These are phyloP conservation scores for Mycosphaerella arachidis DNA, from an alignment of 2,329 filamentous ascomycete species.

Conservation along the genomic window DNA sequence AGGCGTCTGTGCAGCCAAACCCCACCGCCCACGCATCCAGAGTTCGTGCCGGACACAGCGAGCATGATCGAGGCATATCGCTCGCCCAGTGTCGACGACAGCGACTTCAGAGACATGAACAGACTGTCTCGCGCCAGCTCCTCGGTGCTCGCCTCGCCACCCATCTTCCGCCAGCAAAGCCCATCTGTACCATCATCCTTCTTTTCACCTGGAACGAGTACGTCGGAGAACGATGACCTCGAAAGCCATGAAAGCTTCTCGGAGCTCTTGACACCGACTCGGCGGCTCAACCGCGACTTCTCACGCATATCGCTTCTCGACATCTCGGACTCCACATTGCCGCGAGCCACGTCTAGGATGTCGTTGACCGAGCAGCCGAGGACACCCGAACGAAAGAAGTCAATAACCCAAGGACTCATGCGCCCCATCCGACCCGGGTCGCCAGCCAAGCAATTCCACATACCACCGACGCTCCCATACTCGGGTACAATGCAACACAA, in stretches of 20 bases:
- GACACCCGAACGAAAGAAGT: conserved; percentile 7
- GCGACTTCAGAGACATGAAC: background rate
- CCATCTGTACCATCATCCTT: conserved; percentile 11
- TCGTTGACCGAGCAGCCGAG: background rate
- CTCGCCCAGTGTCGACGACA: background rate
- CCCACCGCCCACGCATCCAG: background rate
- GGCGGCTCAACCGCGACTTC: conserved; percentile 8
- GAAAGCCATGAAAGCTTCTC: conserved; percentile 30
- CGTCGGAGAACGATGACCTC: conserved; percentile 21
- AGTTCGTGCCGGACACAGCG: background rate
- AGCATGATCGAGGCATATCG: background rate
- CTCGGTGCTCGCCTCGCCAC: conserved; percentile 4
- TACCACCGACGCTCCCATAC: conserved; percentile 23
- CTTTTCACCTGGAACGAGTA: conserved; percentile 3
- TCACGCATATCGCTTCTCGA: conserved; percentile 4
- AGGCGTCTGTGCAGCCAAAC: conserved; percentile 6
- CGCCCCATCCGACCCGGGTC: conserved; percentile 24
- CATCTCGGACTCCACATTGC: background rate
- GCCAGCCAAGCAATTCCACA: conserved; percentile 27
- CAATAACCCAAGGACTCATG: conserved; percentile 21
- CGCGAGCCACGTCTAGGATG: background rate
- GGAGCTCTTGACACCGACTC: conserved; percentile 26
- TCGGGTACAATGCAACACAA: conserved; percentile 5
- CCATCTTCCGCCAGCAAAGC: background rate
- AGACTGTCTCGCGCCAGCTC: background rate